A percentile compares a stretch with the other conserved stretches of the same genome.
Conservation (phyloP, 257 asterid species). For the Penstemon newberryi region DNA sequence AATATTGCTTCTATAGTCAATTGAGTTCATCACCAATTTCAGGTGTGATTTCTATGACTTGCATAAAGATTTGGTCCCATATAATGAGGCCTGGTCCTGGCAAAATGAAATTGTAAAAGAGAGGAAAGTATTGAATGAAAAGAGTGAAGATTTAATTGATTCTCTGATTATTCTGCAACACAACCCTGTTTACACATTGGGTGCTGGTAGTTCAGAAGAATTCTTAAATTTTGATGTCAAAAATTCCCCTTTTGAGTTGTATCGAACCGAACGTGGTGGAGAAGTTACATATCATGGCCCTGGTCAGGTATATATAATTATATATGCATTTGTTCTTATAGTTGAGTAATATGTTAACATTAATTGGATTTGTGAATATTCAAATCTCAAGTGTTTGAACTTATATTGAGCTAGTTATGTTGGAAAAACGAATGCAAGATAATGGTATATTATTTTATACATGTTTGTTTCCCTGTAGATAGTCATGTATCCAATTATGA, state of each 20-base stretch:
- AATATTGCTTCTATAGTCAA: background rate
- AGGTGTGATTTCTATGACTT: slow-evolving; percentile 65
- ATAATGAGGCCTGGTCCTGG: slow-evolving; percentile 85
- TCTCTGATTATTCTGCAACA: slow-evolving; percentile 77
- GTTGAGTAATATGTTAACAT: background rate
- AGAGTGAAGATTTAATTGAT: slow-evolving; percentile 58
- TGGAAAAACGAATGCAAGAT: background rate
- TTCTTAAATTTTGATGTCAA: slow-evolving; percentile 62
- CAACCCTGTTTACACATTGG: slow-evolving; percentile 86
- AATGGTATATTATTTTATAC: background rate
- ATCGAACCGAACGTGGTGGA: slow-evolving; percentile 87
- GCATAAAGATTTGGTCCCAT: slow-evolving; percentile 70
- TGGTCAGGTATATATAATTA: slow-evolving; percentile 64
- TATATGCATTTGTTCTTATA: background rate
- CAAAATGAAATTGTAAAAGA: slow-evolving; percentile 67
- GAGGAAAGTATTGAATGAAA: slow-evolving; percentile 40
- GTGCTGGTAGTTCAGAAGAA: slow-evolving; percentile 70
- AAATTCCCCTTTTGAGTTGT: slow-evolving; percentile 60
- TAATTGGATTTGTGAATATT: background rate
- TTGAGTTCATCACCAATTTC: slow-evolving; percentile 6
- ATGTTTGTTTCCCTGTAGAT: slow-evolving; percentile 51
- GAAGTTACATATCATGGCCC: slow-evolving; percentile 99
- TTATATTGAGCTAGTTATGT: background rate
- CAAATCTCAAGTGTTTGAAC: background rate
- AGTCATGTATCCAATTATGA: slow-evolving; percentile 88